Evolutionary conservation across 2,329 filamentous ascomycete genomes (phyloP).

Genomic region (Beauveria varroae): DNA sequence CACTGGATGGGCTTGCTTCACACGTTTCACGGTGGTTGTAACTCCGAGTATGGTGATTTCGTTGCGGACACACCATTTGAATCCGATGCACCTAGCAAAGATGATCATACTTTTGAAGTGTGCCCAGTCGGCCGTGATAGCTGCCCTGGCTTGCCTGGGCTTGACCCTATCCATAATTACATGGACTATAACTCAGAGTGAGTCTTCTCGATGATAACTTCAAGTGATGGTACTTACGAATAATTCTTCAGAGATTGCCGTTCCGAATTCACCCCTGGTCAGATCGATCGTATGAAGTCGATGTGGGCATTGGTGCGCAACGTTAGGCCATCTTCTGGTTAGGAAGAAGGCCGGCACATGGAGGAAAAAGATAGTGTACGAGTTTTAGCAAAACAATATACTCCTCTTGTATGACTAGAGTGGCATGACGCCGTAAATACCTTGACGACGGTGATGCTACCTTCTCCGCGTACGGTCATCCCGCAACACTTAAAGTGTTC

Average conservation of each 20-base stretch:
- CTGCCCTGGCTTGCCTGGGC: conserved; percentile 23
- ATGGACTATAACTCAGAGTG: conserved; percentile 27
- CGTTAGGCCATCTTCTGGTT: conserved; percentile 21
- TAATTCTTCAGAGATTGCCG: not conserved
- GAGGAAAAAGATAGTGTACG: no score
- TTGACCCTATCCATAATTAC: conserved; percentile 31
- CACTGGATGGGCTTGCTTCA: conserved; percentile 43
- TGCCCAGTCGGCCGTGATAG: conserved; percentile 31
- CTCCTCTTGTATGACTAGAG: no score
- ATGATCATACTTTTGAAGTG: conserved; percentile 13
- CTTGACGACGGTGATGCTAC: no score
- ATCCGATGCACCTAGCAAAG: not conserved
- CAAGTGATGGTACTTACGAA: not conserved
- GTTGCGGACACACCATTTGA: not conserved
- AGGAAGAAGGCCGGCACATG: not conserved
- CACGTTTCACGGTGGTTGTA: conserved; percentile 37
- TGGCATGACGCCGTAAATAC: no score
- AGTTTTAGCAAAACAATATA: no score
- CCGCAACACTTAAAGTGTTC: no score
- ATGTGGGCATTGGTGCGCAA: not conserved
- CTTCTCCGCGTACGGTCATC: no score
- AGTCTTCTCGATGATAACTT: not conserved
- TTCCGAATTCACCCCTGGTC: not conserved
- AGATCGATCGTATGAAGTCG: not conserved
- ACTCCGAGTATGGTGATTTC: conserved; percentile 26